Evolutionary conservation across 345 rosid species (phyloP), one percentile per base, ranked within the genome.

Genomic region (Mercurialis annua): DNA sequence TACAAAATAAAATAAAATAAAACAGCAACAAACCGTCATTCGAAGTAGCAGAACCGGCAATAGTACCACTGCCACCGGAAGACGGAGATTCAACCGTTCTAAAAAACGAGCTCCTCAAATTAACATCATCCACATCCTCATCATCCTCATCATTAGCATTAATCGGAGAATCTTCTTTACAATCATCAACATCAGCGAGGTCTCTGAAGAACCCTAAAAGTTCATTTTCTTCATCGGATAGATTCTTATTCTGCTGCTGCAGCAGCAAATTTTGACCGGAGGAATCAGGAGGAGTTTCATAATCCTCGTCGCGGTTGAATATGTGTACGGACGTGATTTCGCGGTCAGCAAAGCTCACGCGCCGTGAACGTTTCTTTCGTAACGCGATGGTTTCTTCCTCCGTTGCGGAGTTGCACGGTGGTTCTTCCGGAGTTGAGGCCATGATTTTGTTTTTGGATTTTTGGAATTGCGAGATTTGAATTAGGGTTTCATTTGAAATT

Each of bases 281-380:
- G 44, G 78, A 56, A 17, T 77, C 79, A 0, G 85, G 90, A 43
- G 90, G 91, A 36, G 86, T 90, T 77, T 87, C 96, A 77, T 67
- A 79, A 62, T 94, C 98, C 58, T 94, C 98, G 79, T 94, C 99
- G 33, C 96, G 90, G 47, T 90, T 84, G 78, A 89, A 94, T 49
- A 94, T 80, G 81, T 91, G 95, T 63, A 91, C 85, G 64, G 98
- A 87, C 20, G 99, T 91, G 58, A 94, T 86, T 72, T 94, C 97
- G 16, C 86, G 81, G 82, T 94, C 97, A 20, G 96, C 99, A 64
- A 94, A 94, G 85, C 99, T 94, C 69, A 94, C 99, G 52, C 99
- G 90, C 63, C 99, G 85, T 62, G 83, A 76, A 10, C 96, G 92
- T 71, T 87, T 91, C 78, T 76, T 77, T 34, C 79, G 78, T 43